Base-by-base conservation (phyloP, 306 rosid genomes). In the Canavalia ensiformis region DNA sequence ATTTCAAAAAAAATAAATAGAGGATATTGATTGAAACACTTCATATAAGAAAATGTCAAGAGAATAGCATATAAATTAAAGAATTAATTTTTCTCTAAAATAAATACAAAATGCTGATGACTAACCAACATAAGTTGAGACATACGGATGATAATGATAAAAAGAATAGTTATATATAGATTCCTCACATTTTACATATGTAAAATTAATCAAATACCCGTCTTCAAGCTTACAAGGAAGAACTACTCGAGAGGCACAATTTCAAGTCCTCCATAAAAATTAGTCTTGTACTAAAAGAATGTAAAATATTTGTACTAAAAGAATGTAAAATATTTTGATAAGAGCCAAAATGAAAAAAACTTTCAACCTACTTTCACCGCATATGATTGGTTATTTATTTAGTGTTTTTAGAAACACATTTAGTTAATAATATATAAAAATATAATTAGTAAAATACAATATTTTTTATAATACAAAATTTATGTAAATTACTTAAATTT, bases 171-270 rank as follows among this genome's bases (percentile, higher is more conserved):
- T 57, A 57, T 66, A 18, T 3, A 25, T 3, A 67, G n/a, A 68
- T 29, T 68, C 74, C 10, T 28, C 56, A 68, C 13, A 68, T 68
- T 68, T 68, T 60, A 68, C 57, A 69, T 3, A 50, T 69, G 58
- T 10, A 68, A 65, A 45, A 41, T 60, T 30, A 8, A 57, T 12
- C 41, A 0, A 57, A 57, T 57, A 2, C 0, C 12, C n/a, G 30
- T 29, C 0, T 8, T 8, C 12, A 8, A 10, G 0, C 33, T 9
- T 58, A 10, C 0, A 30, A 58, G 39, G 8, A 8, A 28, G 18
- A n/a, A 60, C 41, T 60, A 0, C 29, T 60, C 1, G 18, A 60
- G 3, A 13, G 11, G 18, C 25, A 60, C 25, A 60, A 5, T 60
- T 60, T 60, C 7, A 9, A 59, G 1, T 8, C 2, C 0, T 59